Percentiles rank a stretch among this genome's conserved stretches.
Conservation (phyloP, 176 grass and related monocot species). For the Ampelocalamus luodianensis region DNA sequence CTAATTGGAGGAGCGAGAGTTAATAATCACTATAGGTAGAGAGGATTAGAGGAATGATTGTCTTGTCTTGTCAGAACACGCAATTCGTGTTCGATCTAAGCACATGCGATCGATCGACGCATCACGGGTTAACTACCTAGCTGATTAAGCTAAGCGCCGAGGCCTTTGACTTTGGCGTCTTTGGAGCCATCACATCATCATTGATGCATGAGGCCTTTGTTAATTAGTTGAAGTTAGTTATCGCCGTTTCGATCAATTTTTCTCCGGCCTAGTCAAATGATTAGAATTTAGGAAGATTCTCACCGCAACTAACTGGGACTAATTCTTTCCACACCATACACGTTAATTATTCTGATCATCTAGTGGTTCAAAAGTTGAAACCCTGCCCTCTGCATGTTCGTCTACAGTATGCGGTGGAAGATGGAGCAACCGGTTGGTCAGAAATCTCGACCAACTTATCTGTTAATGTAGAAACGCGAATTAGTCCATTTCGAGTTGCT, state of each 20-base stretch:
- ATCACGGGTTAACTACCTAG: not conserved
- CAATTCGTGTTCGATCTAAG: conserved; percentile 28
- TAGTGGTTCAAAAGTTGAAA: not conserved
- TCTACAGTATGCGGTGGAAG: not conserved
- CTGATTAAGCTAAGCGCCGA: not conserved
- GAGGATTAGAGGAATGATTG: conserved; percentile 12
- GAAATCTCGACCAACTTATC: not conserved
- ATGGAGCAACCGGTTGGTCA: not conserved
- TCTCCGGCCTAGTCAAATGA: not conserved
- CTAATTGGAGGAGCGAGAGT: not conserved
- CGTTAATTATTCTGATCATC: not conserved
- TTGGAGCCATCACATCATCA: not conserved
- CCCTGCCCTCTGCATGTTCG: conserved; percentile 39
- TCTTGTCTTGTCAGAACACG: conserved; percentile 26
- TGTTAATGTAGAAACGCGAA: not conserved
- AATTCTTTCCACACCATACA: conserved; percentile 1
- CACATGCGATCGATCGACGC: conserved; percentile 23
- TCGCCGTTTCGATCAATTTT: not conserved
- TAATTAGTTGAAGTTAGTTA: not conserved
- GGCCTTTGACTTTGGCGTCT: conserved; percentile 21
- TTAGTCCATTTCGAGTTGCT: not conserved
- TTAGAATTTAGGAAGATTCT: conserved; percentile 7
- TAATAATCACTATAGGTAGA: not conserved
- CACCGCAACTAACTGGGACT: conserved; percentile 17
- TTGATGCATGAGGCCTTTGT: not conserved